Evolutionary conservation across 2,329 filamentous ascomycete species (phyloP), one percentile per base, ranked within the genome.

Genomic region (Sporothrix sp.): DNA sequence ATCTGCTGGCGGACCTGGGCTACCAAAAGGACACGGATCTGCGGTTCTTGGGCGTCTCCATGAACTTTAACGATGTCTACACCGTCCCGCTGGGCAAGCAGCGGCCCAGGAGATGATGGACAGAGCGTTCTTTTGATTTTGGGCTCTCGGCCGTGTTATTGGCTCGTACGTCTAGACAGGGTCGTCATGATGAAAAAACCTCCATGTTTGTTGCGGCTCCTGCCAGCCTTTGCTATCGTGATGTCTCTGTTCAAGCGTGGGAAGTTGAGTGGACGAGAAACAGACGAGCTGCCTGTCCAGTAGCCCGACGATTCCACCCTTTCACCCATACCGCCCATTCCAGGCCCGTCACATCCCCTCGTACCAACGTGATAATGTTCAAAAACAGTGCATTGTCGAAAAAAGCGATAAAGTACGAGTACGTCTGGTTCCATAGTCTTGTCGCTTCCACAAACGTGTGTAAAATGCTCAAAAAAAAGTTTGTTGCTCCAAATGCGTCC

Each of bases 1-100:
- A 90, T 36, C 70, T 98, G 50, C 72, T 98, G 3, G 89, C 93
- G 13, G 94, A 98, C 65, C 67, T 98, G 56, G 85, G 88, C 8
- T 91, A 94, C 68, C 91, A 97, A 67, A 84, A 89, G 1, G 93
- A 98, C 65, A 83, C 90, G 47, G 93, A 98, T 65, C 87, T 98
- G 82, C 78, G 91, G 50, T 97, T 97, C 72, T 70, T 98, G 58
- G 93, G 88, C 35, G 89, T 97, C 42, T 87, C 93, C 36, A 97
- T 98, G 88, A 98, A 97, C 68, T 98, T 97, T 68, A 98, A 98
- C 67, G 91, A 97, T 64, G 86, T 95, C 23, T 97, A 97, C 66
- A 79, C 87, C 66, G 54, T 58, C 27, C 55, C 53, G 25, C 56
- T 53, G 35, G 53, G 55, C 14, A 54, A 53, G 43, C 53, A 53